Percentiles rank a stretch among this genome's conserved stretches.
These are phyloP conservation scores for Prunus persica DNA, from an alignment of 306 rosid genomes.

Conservation along the genomic window Prunus_persica_NCBIv2 NC_034016.1:5853501-5854000, in stretches of 20 bases:
- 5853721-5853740: constrained; percentile 47
- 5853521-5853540: not conserved
- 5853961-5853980: constrained; percentile 83
- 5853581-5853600: constrained; percentile 64
- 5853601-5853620: constrained; percentile 62
- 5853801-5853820: constrained; percentile 16
- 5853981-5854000: constrained; percentile 47
- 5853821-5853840: not conserved
- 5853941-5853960: constrained; percentile 80
- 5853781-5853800: not conserved
- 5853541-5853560: constrained; percentile 12
- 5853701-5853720: constrained; percentile 89
- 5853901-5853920: not conserved
- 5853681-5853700: constrained; percentile 70
- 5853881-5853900: not conserved
- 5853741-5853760: constrained; percentile 70
- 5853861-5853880: not conserved
- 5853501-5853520: not conserved
- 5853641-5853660: constrained; percentile 67
- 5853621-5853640: constrained; percentile 73
- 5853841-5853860: not conserved
- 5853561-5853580: constrained; percentile 51
- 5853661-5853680: constrained; percentile 63
- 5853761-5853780: constrained; percentile 4
- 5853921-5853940: constrained; percentile 32